These are phyloP conservation scores for Emergomyces orientalis DNA, from an alignment of 2,329 filamentous ascomycete species.

Conservation along the genomic window DNA sequence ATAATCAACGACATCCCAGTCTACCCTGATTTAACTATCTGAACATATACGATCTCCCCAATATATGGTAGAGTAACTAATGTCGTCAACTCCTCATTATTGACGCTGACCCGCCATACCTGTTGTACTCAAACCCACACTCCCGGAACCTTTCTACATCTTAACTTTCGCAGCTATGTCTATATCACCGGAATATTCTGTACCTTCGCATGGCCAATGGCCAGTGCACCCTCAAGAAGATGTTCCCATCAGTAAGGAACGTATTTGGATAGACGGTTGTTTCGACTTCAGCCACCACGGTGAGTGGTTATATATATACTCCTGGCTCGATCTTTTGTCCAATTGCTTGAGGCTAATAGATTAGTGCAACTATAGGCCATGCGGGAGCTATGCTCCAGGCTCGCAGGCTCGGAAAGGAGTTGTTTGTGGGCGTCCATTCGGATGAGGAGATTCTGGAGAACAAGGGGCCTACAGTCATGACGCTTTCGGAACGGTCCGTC, in stretches of 20 bases:
- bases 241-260: slow-evolving; percentile 51
- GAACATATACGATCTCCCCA: neutral
- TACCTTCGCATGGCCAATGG: slow-evolving; percentile 51
- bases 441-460: slow-evolving; percentile 93
- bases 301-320: slow-evolving; percentile 31
- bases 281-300: slow-evolving; percentile 99
- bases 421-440: slow-evolving; percentile 88
- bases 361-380: slow-evolving; percentile 53
- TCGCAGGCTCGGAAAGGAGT: slow-evolving; percentile 76
- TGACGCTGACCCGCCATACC: neutral
- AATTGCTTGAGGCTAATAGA: slow-evolving; percentile 8
- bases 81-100: no score
- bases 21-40: no score
- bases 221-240: slow-evolving; percentile 57
- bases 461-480: slow-evolving; percentile 98
- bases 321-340: neutral
- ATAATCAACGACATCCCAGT: no score
- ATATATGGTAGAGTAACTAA: neutral
- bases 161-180: neutral
- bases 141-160: neutral
- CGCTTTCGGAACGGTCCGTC: slow-evolving; percentile 65
- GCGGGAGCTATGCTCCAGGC: slow-evolving; percentile 95
- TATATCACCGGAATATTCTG: slow-evolving; percentile 12
- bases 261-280: slow-evolving; percentile 97
- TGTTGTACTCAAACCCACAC: neutral